These are phyloP conservation scores for Lyophyllum semitale DNA, from an alignment of 768 basidiomycete species.

Conservation along the genomic window DNA sequence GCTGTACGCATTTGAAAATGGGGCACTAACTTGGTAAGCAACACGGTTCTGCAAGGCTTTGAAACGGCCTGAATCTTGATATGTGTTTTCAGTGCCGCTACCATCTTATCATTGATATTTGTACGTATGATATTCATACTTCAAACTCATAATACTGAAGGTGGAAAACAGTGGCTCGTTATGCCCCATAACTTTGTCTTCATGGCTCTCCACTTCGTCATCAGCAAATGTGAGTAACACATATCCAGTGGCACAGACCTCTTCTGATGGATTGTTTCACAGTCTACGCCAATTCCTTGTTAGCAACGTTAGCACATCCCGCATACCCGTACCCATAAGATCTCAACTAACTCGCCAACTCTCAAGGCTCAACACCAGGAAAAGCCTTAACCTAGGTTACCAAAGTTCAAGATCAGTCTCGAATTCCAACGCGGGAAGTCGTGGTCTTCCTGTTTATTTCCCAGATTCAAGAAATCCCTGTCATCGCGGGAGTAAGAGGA, in stretches of 20 bases:
- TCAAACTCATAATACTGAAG: not conserved
- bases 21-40: constrained; percentile 49
- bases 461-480: not conserved
- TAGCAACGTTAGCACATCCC: constrained; percentile 43
- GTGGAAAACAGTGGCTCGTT: constrained; percentile 41
- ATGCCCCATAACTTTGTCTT: constrained; percentile 51
- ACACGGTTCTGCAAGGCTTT: no score
- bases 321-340: not conserved
- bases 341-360: not conserved
- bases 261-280: not conserved
- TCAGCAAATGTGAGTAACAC: constrained; percentile 44
- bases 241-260: not conserved
- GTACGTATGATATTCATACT: constrained; percentile 27
- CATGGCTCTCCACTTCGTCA: constrained; percentile 55
- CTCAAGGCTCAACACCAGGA: not conserved
- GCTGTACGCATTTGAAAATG: constrained; percentile 55
- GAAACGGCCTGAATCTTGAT: no score
- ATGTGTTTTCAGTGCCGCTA: constrained; percentile 32
- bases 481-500: not conserved
- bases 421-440: not conserved
- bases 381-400: not conserved
- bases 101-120: constrained; percentile 48
- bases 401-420: not conserved
- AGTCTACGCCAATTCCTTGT: constrained; percentile 55
- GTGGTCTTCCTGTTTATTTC: not conserved